Percentiles rank a stretch among this genome's conserved stretches.
Evolutionary conservation across 1,139 yeast genomes (phyloP).

Genomic region (Nakaseomyces delphensis): DNA sequence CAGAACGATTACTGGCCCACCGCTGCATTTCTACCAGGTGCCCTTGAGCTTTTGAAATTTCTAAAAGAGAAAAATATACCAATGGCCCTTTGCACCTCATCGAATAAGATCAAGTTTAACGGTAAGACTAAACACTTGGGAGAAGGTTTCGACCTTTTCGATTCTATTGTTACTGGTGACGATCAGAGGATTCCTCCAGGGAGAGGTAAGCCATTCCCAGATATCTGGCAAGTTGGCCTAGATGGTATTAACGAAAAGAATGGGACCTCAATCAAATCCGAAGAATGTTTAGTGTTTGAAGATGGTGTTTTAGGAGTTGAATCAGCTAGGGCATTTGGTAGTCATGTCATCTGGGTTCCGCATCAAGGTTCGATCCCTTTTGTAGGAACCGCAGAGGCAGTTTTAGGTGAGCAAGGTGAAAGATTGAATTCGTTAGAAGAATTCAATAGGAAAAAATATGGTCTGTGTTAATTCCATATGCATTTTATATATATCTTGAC

Average conservation of each 20-base stretch:
- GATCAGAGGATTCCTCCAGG: conserved; percentile 74
- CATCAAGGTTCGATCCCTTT: conserved; percentile 58
- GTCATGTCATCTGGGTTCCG: conserved; percentile 86
- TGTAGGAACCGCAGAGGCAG: conserved; percentile 41
- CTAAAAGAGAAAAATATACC: conserved; percentile 51
- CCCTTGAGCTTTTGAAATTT: conserved; percentile 52
- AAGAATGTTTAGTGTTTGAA: conserved; percentile 83
- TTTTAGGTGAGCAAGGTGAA: conserved; percentile 48
- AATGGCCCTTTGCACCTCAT: conserved; percentile 88
- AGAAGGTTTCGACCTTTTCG: conserved; percentile 54
- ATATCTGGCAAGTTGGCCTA: conserved; percentile 81
- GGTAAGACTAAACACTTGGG: conserved; percentile 63
- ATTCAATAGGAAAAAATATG: conserved; percentile 47
- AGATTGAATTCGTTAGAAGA: conserved; percentile 44
- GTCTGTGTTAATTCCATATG: conserved; percentile 11
- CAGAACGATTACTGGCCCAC: conserved; percentile 58
- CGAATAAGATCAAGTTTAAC: conserved; percentile 49
- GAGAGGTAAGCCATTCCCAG: conserved; percentile 87
- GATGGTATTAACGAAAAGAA: conserved; percentile 49
- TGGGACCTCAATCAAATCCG: conserved; percentile 47
- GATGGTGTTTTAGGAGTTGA: conserved; percentile 87
- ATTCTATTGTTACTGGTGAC: conserved; percentile 78
- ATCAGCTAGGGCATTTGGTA: conserved; percentile 80
- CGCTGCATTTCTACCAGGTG: conserved; percentile 74
- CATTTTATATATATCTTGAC: background rate